Conservation (phyloP, 2,329 filamentous ascomycete genomes). For the Arthrobotrys megalospora region DNA sequence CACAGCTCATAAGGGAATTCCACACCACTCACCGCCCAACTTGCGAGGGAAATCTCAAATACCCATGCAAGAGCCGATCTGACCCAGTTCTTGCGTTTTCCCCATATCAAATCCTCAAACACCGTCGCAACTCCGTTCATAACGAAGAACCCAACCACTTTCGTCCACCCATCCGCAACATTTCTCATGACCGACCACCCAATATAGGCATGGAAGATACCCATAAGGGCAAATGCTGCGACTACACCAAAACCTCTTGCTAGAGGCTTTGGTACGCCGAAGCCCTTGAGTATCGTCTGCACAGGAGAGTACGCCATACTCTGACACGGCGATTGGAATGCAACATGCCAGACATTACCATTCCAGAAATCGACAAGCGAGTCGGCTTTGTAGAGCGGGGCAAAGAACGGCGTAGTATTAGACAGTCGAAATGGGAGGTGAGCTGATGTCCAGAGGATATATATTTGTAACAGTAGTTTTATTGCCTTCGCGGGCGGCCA, state of each 20-base stretch:
- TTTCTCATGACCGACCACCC: slow-evolving; percentile 57
- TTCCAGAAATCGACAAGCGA: slow-evolving; percentile 60
- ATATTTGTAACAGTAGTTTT: slow-evolving; percentile 50
- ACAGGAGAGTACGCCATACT: slow-evolving; percentile 48
- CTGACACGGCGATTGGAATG: slow-evolving; percentile 59
- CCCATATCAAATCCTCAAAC: slow-evolving; percentile 64
- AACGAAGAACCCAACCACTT: slow-evolving; percentile 52
- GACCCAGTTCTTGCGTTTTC: slow-evolving; percentile 63
- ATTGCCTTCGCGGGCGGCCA: slow-evolving; percentile 38
- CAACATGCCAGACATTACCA: slow-evolving; percentile 57
- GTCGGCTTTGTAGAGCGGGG: slow-evolving; percentile 53
- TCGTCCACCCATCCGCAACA: slow-evolving; percentile 47
- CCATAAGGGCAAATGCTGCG: slow-evolving; percentile 57
- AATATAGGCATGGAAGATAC: slow-evolving; percentile 52
- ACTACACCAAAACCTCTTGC: slow-evolving; percentile 49
- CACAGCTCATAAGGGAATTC: slow-evolving; percentile 63
- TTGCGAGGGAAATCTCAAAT: slow-evolving; percentile 64
- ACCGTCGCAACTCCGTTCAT: slow-evolving; percentile 60
- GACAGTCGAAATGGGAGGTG: slow-evolving; percentile 49
- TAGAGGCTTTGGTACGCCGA: slow-evolving; percentile 27
- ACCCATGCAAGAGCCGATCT: slow-evolving; percentile 64
- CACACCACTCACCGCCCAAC: slow-evolving; percentile 64
- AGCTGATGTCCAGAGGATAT: slow-evolving; percentile 47
- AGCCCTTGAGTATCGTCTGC: slow-evolving; percentile 33
- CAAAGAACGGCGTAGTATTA: slow-evolving; percentile 43